A percentile compares a stretch with the other conserved stretches of the same genome.
These are phyloP conservation scores for Cladosporium sp. DNA, from an alignment of 2,329 filamentous ascomycete genomes.

Conservation along the genomic window DNA sequence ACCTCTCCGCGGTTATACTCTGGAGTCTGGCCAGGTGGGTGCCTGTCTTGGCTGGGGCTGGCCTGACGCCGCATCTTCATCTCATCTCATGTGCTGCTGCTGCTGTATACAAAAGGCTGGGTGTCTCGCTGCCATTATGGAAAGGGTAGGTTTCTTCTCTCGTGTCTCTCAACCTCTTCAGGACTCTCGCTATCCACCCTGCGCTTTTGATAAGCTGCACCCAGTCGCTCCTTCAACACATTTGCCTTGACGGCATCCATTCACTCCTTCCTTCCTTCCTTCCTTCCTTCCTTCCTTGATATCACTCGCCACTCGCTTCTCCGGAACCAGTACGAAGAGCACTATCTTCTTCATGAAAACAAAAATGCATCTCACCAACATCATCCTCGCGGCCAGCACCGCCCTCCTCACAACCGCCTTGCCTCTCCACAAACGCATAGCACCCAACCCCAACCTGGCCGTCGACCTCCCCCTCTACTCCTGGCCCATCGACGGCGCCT, in stretches of 20 bases:
- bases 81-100: not conserved
- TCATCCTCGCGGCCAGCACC: constrained; percentile 3
- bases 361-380: constrained; percentile 1
- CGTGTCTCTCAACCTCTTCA: not conserved
- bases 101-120: constrained; percentile 11
- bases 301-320: not conserved
- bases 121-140: not conserved
- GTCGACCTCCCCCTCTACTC: constrained; percentile 28
- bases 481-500: constrained; percentile 22
- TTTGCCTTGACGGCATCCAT: constrained; percentile 11
- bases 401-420: constrained; percentile 4
- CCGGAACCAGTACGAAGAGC: not conserved
- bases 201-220: constrained; percentile 13
- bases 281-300: too few relatives aligned
- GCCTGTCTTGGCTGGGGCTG: not conserved
- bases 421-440: constrained; percentile 10
- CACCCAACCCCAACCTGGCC: constrained; percentile 11
- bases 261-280: constrained; percentile 5
- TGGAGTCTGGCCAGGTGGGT: not conserved
- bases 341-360: not conserved
- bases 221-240: constrained; percentile 5
- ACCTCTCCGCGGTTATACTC: not conserved
- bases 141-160: not conserved
- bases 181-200: not conserved
- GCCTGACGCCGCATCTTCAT: not conserved